These are phyloP conservation scores for Nepenthes alata DNA, from an alignment of 179 eudicot genomes.

Conservation along the genomic window DNA sequence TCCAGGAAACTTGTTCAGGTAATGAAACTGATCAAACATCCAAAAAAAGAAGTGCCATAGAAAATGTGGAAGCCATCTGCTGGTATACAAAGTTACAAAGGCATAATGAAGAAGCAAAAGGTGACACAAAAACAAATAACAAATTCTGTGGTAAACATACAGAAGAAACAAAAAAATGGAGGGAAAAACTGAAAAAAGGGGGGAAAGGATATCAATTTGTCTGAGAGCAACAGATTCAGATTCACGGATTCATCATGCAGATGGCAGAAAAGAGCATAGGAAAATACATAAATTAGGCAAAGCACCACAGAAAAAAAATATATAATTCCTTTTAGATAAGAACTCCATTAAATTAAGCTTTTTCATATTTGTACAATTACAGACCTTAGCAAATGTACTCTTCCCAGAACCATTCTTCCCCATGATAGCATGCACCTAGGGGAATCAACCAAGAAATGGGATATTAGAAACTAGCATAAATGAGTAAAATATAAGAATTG, in stretches of 20 bases:
- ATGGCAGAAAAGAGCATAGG: too few relatives aligned
- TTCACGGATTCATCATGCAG: too few relatives aligned
- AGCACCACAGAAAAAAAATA: background rate
- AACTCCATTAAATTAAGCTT: too few relatives aligned
- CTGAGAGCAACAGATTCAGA: too few relatives aligned
- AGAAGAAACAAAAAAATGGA: too few relatives aligned
- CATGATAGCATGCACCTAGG: constrained; percentile 86
- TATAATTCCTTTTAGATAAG: background rate
- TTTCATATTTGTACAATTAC: constrained; percentile 1
- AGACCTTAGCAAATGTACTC: constrained; percentile 93
- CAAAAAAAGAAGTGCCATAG: background rate
- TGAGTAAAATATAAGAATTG: background rate
- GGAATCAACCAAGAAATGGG: constrained; percentile 1
- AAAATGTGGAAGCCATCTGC: too few relatives aligned
- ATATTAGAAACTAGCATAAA: background rate
- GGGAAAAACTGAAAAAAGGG: too few relatives aligned
- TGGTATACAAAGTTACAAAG: background rate
- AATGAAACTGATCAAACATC: background rate
- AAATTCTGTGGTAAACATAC: too few relatives aligned
- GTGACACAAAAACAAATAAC: background rate
- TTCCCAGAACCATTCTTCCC: constrained; percentile 99
- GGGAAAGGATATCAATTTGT: too few relatives aligned
- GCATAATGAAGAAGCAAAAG: background rate
- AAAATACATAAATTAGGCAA: background rate
- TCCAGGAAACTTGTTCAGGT: background rate